These are phyloP conservation scores for Acanthamoeba culbertsoni DNA, from an alignment of 208 protist species.

Conservation along the genomic window DNA sequence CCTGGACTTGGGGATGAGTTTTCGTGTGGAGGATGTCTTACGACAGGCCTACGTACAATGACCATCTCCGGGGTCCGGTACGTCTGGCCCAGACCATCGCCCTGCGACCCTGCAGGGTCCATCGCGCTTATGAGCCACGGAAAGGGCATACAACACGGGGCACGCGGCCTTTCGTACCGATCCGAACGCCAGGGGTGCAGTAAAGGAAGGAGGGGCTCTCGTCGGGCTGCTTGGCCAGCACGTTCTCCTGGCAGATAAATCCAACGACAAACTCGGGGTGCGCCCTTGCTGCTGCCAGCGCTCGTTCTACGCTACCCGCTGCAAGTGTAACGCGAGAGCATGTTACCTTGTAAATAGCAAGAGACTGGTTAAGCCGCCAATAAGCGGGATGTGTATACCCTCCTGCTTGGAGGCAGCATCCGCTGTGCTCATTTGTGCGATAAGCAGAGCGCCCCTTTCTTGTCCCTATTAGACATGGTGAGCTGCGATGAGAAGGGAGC, in stretches of 20 bases:
- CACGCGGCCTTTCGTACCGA: neutral
- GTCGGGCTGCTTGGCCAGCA: conserved; percentile 17
- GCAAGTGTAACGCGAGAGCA: neutral
- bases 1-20: neutral
- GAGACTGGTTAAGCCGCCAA: neutral
- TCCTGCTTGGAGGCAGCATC: conserved; percentile 54
- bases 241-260: conserved; percentile 80
- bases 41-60: neutral
- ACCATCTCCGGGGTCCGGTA: conserved; percentile 59
- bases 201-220: conserved; percentile 31
- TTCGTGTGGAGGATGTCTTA: neutral
- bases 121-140: no score
- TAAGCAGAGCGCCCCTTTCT: conserved; percentile 42
- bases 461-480: conserved; percentile 19
- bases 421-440: conserved; percentile 57
- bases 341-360: neutral
- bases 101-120: neutral
- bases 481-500: neutral
- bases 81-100: conserved; percentile 51
- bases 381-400: neutral
- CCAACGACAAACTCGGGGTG: conserved; percentile 83
- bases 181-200: conserved; percentile 49
- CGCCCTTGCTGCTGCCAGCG: conserved; percentile 45
- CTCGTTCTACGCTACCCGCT: conserved; percentile 9
- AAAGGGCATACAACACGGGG: no score